phyloP scores from a whole-genome alignment of 495 filamentous ascomycete genomes.

The Lasiosphaeria ovina region DNA sequence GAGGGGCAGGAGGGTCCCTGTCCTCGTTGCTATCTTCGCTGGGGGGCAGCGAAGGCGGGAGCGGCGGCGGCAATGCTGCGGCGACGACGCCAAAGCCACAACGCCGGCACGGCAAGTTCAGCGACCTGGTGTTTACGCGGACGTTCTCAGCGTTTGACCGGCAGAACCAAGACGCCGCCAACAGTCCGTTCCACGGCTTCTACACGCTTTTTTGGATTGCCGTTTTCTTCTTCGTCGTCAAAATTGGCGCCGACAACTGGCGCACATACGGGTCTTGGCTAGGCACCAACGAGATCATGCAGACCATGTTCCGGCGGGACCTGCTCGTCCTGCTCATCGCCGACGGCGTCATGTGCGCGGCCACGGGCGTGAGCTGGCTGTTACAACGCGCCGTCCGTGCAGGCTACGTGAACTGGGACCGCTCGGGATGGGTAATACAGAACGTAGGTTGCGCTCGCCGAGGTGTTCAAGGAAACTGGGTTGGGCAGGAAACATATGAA shows the following conservation, averaged over 20 bases:
- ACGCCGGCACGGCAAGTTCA: conserved; percentile 48
- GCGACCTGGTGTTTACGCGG: conserved; percentile 65
- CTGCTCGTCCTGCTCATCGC: conserved; percentile 61
- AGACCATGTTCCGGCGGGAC: conserved; percentile 64
- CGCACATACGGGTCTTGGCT: conserved; percentile 58
- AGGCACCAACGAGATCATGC: conserved; percentile 65
- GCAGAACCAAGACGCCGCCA: conserved; percentile 54
- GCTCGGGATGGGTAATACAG: conserved; percentile 66
- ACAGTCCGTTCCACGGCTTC: conserved; percentile 70
- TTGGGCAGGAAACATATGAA: neutral
- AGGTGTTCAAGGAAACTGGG: conserved; percentile 4
- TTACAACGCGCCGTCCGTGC: conserved; percentile 56
- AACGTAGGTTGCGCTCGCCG: conserved; percentile 35
- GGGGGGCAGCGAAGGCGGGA: neutral
- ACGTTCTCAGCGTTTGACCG: conserved; percentile 70
- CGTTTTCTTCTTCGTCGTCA: conserved; percentile 59
- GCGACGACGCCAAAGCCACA: neutral
- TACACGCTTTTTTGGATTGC: conserved; percentile 75
- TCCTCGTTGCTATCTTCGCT: neutral
- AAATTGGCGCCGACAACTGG: conserved; percentile 65
- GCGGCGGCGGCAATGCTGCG: neutral
- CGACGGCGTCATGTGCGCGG: conserved; percentile 64
- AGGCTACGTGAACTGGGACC: conserved; percentile 61
- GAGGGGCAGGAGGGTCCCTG: neutral
- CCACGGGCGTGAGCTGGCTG: conserved; percentile 56